These are phyloP conservation scores for Fusarium sp. DNA, from an alignment of 2,329 filamentous ascomycete species.

Conservation along the genomic window DNA sequence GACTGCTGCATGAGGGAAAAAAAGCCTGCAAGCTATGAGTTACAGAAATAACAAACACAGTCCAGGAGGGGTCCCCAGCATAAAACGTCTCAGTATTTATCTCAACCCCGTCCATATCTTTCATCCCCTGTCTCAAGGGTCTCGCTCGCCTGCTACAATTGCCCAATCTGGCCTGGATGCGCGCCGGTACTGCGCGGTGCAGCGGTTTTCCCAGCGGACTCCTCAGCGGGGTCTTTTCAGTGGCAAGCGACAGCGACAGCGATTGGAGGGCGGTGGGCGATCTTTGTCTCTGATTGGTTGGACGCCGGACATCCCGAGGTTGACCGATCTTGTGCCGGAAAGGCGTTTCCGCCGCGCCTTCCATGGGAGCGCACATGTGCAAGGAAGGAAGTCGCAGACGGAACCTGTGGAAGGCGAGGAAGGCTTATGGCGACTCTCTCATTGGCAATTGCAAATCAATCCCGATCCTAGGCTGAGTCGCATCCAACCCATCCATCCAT, in stretches of 20 bases:
- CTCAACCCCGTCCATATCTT: neutral
- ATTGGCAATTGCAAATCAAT: slow-evolving; percentile 40
- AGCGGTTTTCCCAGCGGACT: slow-evolving; percentile 20
- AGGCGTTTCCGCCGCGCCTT: neutral
- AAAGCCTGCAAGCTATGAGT: no score
- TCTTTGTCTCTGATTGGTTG: slow-evolving; percentile 12
- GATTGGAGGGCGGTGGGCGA: slow-evolving; percentile 20
- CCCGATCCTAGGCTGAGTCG: slow-evolving; percentile 8
- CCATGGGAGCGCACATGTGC: slow-evolving; percentile 17
- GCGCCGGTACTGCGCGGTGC: slow-evolving; percentile 24
- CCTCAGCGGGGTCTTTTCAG: slow-evolving; percentile 3
- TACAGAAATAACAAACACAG: no score
- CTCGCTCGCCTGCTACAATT: neutral
- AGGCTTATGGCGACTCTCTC: slow-evolving; percentile 37
- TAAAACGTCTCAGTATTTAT: neutral
- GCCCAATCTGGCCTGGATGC: neutral
- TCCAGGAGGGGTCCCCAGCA: neutral
- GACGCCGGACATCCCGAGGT: slow-evolving; percentile 36
- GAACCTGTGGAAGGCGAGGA: slow-evolving; percentile 4
- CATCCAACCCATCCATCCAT: neutral
- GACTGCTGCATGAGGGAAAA: neutral
- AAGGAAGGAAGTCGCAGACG: slow-evolving; percentile 27
- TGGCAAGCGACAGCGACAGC: slow-evolving; percentile 16
- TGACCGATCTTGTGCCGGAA: slow-evolving; percentile 36
- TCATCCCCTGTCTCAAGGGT: neutral